Percentiles rank a stretch among this genome's conserved stretches.
phyloP scores from a whole-genome alignment of 805 yeast genomes.

The Sporopachydermia lactativora region DNA sequence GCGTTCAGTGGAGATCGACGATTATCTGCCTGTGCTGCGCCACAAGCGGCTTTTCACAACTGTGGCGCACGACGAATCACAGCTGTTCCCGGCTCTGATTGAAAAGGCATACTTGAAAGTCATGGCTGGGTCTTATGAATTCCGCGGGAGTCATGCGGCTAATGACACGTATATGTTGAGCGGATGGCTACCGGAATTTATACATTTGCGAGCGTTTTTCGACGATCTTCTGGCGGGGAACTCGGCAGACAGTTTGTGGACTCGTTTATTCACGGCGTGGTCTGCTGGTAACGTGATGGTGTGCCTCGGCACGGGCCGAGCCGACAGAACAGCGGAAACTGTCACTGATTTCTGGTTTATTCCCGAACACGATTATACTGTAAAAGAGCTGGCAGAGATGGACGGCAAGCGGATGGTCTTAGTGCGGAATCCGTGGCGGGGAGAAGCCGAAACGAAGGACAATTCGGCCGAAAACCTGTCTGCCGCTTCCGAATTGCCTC shows the following conservation, averaged over 20 bases:
- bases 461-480: conserved; percentile 4
- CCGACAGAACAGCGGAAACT: conserved; percentile 12
- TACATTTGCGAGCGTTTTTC: conserved; percentile 21
- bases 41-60: conserved; percentile 20
- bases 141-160: conserved; percentile 65
- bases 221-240: conserved; percentile 9
- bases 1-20: conserved; percentile 34
- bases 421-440: conserved; percentile 34
- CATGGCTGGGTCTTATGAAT: conserved; percentile 41
- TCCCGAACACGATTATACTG: conserved; percentile 59
- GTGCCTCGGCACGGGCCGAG: conserved; percentile 63
- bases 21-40: conserved; percentile 26
- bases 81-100: conserved; percentile 56
- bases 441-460: conserved; percentile 6
- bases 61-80: conserved; percentile 20
- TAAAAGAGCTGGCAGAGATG: conserved; percentile 17
- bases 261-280: conserved; percentile 19
- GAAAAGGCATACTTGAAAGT: conserved; percentile 65
- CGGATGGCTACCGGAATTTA: conserved; percentile 64
- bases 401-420: conserved; percentile 12
- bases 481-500: background rate
- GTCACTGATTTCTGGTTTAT: conserved; percentile 26
- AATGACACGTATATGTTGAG: conserved; percentile 49
- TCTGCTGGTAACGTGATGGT: conserved; percentile 26
- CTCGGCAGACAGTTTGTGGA: conserved; percentile 20